Evolutionary conservation across 192 early-diverging fungal genomes (phyloP).

Genomic region (Helicostylum pulchrum): DNA sequence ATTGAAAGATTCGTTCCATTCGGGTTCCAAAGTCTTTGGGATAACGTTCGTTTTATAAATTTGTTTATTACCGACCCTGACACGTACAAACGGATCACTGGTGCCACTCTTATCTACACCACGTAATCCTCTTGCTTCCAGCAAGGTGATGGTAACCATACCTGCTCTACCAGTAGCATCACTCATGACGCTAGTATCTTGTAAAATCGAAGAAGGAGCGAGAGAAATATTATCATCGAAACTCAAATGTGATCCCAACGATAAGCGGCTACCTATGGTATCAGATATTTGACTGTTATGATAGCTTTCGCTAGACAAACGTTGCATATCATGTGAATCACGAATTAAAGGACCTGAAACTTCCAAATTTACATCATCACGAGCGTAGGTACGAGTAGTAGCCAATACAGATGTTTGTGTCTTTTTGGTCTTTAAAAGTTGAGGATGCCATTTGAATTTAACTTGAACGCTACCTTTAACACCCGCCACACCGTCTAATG

Average conservation of each 20-base stretch:
- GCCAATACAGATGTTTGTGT: slow-evolving; percentile 45
- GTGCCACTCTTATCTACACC: slow-evolving; percentile 46
- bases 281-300: no score
- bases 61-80: slow-evolving; percentile 12
- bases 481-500: slow-evolving; percentile 27
- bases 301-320: no score
- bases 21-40: slow-evolving; percentile 28
- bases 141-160: slow-evolving; percentile 35
- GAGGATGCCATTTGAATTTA: slow-evolving; percentile 54
- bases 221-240: slow-evolving; percentile 9
- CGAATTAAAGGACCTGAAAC: slow-evolving; percentile 3
- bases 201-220: neutral
- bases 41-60: slow-evolving; percentile 27
- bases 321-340: neutral
- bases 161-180: slow-evolving; percentile 20
- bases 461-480: slow-evolving; percentile 42
- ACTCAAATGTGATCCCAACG: neutral
- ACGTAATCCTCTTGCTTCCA: slow-evolving; percentile 49
- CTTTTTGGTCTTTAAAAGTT: slow-evolving; percentile 53
- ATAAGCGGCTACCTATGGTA: no score
- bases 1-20: slow-evolving; percentile 27
- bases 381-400: slow-evolving; percentile 15
- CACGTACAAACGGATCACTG: slow-evolving; percentile 24
- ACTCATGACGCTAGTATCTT: neutral
- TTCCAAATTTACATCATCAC: neutral